Evolutionary conservation across 352 stramenopile genomes (phyloP).

Genomic region (Globisporangium ultimum): DNA sequence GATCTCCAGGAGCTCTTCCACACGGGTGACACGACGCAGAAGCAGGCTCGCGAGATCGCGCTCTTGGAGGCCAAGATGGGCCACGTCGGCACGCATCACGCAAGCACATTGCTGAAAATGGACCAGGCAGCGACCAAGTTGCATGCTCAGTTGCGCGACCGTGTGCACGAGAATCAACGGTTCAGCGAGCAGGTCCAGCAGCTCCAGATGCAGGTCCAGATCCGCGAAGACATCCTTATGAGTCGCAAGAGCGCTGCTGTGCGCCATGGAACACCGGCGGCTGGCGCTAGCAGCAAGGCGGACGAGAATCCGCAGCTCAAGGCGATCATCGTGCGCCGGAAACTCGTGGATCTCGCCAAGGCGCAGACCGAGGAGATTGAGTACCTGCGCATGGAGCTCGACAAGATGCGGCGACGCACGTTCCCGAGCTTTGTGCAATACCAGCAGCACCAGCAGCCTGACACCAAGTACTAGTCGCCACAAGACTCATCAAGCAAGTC

Average conservation of each 20-base stretch:
- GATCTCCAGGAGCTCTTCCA: conserved; percentile 90
- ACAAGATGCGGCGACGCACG: conserved; percentile 89
- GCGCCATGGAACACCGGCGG: conserved; percentile 16
- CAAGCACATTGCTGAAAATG: conserved; percentile 64
- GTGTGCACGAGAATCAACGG: conserved; percentile 73
- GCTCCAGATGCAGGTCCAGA: conserved; percentile 81
- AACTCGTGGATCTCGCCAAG: conserved; percentile 87
- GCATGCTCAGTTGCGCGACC: conserved; percentile 58
- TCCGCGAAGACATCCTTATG: conserved; percentile 84
- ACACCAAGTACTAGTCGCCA: conserved; percentile 13
- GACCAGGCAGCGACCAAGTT: conserved; percentile 45
- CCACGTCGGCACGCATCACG: conserved; percentile 60
- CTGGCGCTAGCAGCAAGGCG: conserved; percentile 17
- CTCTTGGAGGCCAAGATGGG: conserved; percentile 74
- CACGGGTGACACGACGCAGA: conserved; percentile 73
- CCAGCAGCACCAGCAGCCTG: conserved; percentile 22
- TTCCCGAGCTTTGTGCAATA: conserved; percentile 90
- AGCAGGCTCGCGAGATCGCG: conserved; percentile 70
- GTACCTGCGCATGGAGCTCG: conserved; percentile 82
- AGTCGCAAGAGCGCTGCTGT: conserved; percentile 56
- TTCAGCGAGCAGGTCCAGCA: conserved; percentile 77
- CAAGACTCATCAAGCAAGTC: not conserved
- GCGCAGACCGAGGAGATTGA: conserved; percentile 92
- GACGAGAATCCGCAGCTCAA: conserved; percentile 55
- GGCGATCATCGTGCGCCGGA: conserved; percentile 82